Conservation (phyloP, 2,329 filamentous ascomycete genomes). For the Fusarium gaditjirri region DNA sequence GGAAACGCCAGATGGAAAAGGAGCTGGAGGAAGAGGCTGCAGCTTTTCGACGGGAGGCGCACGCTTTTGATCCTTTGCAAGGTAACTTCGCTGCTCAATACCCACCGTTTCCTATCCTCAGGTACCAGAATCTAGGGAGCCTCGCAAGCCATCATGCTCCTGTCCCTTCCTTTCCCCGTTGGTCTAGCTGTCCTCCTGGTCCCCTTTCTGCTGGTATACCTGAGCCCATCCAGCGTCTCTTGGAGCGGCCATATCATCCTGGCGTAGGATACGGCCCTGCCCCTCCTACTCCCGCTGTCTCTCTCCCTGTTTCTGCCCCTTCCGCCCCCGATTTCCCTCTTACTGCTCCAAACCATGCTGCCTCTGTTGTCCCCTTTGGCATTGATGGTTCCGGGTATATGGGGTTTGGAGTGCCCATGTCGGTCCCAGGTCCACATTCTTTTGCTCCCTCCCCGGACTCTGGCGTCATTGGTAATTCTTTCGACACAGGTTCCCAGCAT, state of each 20-base stretch:
- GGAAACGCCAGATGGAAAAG: rapidly evolving
- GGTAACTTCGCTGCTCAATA: rapidly evolving
- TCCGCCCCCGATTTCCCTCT: neutral
- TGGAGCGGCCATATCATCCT: neutral
- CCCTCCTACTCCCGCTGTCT: rapidly evolving
- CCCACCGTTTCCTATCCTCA: rapidly evolving
- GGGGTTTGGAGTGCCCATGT: neutral
- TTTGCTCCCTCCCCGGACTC: neutral
- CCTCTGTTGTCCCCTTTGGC: neutral
- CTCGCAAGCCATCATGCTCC: too few relatives aligned
- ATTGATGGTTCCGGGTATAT: neutral
- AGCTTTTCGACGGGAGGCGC: neutral
- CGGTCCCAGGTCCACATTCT: neutral
- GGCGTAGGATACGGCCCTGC: rapidly evolving
- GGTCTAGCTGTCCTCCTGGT: neutral
- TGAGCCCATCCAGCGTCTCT: rapidly evolving
- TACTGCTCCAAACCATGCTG: neutral
- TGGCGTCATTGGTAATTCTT: neutral
- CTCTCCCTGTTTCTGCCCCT: neutral
- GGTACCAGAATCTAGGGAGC: neutral
- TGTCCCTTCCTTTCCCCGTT: neutral
- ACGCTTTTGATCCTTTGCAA: neutral
- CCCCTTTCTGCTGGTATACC: neutral
- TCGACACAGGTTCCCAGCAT: neutral
- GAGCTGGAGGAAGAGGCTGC: neutral